Evolutionary conservation across 2,329 filamentous ascomycete genomes (phyloP).

Genomic region (Colletotrichum orbiculare): DNA sequence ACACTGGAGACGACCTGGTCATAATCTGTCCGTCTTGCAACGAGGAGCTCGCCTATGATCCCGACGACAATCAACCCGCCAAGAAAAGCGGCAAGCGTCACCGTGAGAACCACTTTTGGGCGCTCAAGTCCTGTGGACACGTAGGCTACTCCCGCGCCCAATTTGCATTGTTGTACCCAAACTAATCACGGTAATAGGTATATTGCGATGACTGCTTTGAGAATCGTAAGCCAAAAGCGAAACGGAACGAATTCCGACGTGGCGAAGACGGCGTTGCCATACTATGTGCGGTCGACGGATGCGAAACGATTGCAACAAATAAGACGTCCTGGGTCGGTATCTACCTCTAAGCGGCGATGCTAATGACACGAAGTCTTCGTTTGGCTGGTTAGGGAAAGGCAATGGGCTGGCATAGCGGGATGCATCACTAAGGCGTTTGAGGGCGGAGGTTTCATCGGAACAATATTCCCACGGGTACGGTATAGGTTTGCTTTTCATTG

Average conservation of each 20-base stretch:
- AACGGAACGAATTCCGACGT: conserved; percentile 39
- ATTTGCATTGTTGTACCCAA: conserved; percentile 39
- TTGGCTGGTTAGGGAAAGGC: conserved; percentile 55
- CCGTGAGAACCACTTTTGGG: conserved; percentile 89
- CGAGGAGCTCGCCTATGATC: conserved; percentile 82
- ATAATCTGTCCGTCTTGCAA: conserved; percentile 89
- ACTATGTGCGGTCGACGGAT: conserved; percentile 67
- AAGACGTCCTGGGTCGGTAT: conserved; percentile 73
- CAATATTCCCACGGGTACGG: conserved; percentile 25
- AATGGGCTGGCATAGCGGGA: conserved; percentile 20
- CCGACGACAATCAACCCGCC: conserved; percentile 54
- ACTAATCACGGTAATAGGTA: conserved; percentile 55
- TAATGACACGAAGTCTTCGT: conserved; percentile 31
- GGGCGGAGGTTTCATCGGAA: conserved; percentile 12
- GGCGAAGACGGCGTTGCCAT: conserved; percentile 47
- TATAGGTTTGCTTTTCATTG: conserved; percentile 30
- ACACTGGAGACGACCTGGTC: conserved; percentile 76
- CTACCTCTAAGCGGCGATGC: conserved; percentile 55
- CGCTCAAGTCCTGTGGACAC: conserved; percentile 90
- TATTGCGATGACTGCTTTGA: conserved; percentile 73
- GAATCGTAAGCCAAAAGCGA: conserved; percentile 57
- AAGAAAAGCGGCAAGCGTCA: conserved; percentile 56
- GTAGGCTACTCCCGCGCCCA: conserved; percentile 61
- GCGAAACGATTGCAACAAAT: conserved; percentile 61
- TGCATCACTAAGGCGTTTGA: conserved; percentile 37